These are phyloP conservation scores for Curvularia hawaiiensis DNA, from an alignment of 2,329 filamentous ascomycete genomes.

Conservation along the genomic window DNA sequence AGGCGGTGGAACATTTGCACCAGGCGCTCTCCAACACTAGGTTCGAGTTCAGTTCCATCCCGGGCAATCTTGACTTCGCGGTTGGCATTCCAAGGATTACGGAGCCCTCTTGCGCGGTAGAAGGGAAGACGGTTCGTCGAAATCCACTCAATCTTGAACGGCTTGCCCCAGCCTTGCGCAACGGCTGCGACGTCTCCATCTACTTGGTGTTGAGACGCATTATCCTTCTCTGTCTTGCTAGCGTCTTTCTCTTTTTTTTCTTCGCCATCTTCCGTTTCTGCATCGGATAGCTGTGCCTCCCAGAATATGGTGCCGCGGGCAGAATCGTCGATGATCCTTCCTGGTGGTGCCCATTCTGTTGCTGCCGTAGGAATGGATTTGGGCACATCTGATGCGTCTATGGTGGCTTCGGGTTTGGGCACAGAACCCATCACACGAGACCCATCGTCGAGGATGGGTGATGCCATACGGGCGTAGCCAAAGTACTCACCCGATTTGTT, in stretches of 20 bases:
- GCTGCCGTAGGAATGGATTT: slow-evolving; percentile 80
- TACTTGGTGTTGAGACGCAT: slow-evolving; percentile 19
- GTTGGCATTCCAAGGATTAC: slow-evolving; percentile 95
- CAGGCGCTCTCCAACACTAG: slow-evolving; percentile 75
- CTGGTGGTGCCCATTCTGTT: slow-evolving; percentile 77
- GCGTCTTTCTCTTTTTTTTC: slow-evolving; percentile 53
- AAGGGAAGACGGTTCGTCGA: slow-evolving; percentile 85
- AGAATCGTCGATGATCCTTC: slow-evolving; percentile 89
- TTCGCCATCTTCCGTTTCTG: slow-evolving; percentile 50
- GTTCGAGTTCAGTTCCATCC: slow-evolving; percentile 92
- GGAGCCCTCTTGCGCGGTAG: slow-evolving; percentile 81
- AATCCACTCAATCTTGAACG: slow-evolving; percentile 89
- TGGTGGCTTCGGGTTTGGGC: slow-evolving; percentile 62
- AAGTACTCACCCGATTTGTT: slow-evolving; percentile 98
- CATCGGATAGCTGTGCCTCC: slow-evolving; percentile 75
- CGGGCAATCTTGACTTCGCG: slow-evolving; percentile 94
- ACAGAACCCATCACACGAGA: slow-evolving; percentile 53
- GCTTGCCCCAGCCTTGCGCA: slow-evolving; percentile 80
- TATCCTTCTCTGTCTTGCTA: slow-evolving; percentile 49
- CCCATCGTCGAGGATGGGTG: slow-evolving; percentile 79
- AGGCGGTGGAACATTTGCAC: slow-evolving; percentile 72
- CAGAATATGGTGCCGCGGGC: slow-evolving; percentile 96
- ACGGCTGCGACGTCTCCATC: slow-evolving; percentile 48
- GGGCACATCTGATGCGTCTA: slow-evolving; percentile 68
- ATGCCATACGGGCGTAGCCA: slow-evolving; percentile 90